Base-by-base conservation (phyloP, 2,329 filamentous ascomycete genomes). In the Verticillium isaacii region DNA sequence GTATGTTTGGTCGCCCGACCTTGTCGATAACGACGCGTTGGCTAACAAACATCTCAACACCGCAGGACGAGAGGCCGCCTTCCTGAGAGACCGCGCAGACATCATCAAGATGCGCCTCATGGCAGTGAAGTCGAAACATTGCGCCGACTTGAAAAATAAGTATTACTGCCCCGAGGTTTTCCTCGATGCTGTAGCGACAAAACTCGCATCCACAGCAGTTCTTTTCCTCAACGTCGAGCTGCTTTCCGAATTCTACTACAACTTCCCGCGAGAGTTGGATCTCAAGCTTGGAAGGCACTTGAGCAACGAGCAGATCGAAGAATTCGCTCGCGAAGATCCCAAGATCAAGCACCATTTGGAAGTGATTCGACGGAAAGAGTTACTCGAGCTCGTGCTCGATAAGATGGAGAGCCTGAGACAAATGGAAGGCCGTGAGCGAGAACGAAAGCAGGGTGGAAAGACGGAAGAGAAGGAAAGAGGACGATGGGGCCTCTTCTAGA, bases 101-200 rank as follows among this genome's bases (percentile, higher is more conserved):
- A 90, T 97, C 61, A 87, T 99, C 73, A 93, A 91, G 73, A 92
- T 98, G 87, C 90, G 95, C 23, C 84, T 98, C 39, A 75, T 91
- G 62, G 95, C 95, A 54, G 83, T 97, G 62, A 95, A 94, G 74
- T 95, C 91, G 17, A 92, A 94, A 74, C 93, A 97, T 77, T 99
- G 95, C 77, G 85, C 88, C 63, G 86, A 80, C 67, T 83, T 89
- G 67, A 89, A 89, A 71, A 97, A 97, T 80, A 97, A 97, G 79
- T 97, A 98, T 78, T 87, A 95, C 78, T 99, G 95, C 72, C 95
- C 95, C 0, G 95, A 99, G 73, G 86, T 99, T 17, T 99, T 99
- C 80, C 86, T 99, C n/a, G 93, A 99, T 70, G 93, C 96, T 3
- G 95, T 97, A 2, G 93, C 95, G 1, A 92, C 93, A 68, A 98